Base-by-base conservation (phyloP, 2,329 filamentous ascomycete genomes). In the Calonectria honghensis region DNA sequence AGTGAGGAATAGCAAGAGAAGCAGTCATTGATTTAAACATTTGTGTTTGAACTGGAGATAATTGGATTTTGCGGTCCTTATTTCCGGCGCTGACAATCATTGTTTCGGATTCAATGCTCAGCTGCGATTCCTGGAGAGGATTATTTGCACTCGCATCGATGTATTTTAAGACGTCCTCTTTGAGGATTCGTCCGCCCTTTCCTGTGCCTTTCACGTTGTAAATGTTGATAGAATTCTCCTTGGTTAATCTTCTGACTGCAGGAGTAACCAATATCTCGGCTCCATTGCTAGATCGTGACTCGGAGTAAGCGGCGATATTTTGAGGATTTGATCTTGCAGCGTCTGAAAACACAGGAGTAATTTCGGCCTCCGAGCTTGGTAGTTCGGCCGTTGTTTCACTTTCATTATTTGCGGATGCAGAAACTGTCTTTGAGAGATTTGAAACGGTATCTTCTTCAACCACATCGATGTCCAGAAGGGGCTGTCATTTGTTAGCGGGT, bases 11-110 rank as follows among this genome's bases (percentile, higher is more conserved):
- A 1, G 48, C 37, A 16, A 76, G 51, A 6, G 74, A 72, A 16
- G n/a, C 20, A 6, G 74, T 74, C 74, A 76, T 76, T 2, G 74
- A 67, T 27, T 76, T 14, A 57, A 72, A 74, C 74, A 76, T 76
- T 31, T 63, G 64, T 6, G 51, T 41, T 29, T 76, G 72, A 16
- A 74, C 24, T 1, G 54, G 72, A 4, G 68, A 51, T 2, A 76
- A 48, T 1, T 52, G n/a, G 2, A 70, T 35, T 7, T 20, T 48
- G 7, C 13, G 32, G n/a, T 76, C 74, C 27, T 64, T 20, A 24
- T 9, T 31, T 2, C 31, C 29, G 24, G 41, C 35, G n/a, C 9
- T 48, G 5, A 32, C 20, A 24, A 18, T 20, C 4, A 20, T 16
- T 2, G 2, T 9, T 13, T n/a, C 11, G 6, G 10, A 27, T 24